Evolutionary conservation across 495 filamentous ascomycete species (phyloP).

Genomic region (Rostrohypoxylon terebratum): DNA sequence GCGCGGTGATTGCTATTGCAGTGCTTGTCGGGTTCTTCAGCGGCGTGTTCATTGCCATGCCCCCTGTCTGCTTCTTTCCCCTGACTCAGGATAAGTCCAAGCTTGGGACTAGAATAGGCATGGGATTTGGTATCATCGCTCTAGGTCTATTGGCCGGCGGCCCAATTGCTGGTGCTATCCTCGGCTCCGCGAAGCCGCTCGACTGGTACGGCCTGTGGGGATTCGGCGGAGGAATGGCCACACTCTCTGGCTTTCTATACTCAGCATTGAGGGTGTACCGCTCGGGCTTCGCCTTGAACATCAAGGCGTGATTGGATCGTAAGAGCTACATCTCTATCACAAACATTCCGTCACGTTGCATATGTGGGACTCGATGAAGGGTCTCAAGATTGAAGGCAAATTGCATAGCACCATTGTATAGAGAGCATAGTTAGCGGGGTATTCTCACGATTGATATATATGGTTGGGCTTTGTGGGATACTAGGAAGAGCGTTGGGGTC

Average conservation of each 20-base stretch:
- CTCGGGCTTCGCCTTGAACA: slow-evolving; percentile 35
- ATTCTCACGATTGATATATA: slow-evolving; percentile 7
- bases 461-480: slow-evolving; percentile 15
- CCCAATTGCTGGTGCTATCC: slow-evolving; percentile 49
- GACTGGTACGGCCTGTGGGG: slow-evolving; percentile 52
- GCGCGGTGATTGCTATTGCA: slow-evolving; percentile 45
- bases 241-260: slow-evolving; percentile 41
- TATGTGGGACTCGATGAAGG: background rate
- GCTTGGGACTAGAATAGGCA: slow-evolving; percentile 78
- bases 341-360: background rate
- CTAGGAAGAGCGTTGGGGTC: background rate
- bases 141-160: slow-evolving; percentile 51
- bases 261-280: slow-evolving; percentile 34
- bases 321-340: background rate
- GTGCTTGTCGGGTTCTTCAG: slow-evolving; percentile 54
- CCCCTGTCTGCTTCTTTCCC: slow-evolving; percentile 71
- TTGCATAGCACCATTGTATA: slow-evolving; percentile 8
- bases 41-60: slow-evolving; percentile 69
- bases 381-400: background rate
- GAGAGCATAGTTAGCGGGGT: background rate
- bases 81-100: slow-evolving; percentile 71
- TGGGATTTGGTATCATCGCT: slow-evolving; percentile 65
- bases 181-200: slow-evolving; percentile 38
- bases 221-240: slow-evolving; percentile 52
- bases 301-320: slow-evolving; percentile 32